These are phyloP conservation scores for Ophiostoma angusticollis DNA, from an alignment of 2,329 filamentous ascomycete species.

Conservation along the genomic window DNA sequence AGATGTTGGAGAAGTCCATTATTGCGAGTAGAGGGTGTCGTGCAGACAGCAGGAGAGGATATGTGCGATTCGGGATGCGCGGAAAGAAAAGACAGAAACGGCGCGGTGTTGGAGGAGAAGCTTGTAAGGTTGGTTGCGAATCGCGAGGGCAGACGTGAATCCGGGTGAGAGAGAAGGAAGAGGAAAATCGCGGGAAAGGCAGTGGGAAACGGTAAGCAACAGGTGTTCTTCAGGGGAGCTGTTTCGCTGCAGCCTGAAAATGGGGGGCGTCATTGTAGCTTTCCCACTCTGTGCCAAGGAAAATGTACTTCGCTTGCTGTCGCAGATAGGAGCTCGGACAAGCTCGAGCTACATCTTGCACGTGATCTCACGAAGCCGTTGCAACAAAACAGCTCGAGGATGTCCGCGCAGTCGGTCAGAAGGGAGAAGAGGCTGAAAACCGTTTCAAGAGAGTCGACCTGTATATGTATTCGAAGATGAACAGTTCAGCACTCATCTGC, in stretches of 20 bases:
- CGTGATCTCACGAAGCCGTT: too few relatives aligned
- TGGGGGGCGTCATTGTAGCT: conserved; percentile 4
- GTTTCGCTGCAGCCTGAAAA: too few relatives aligned
- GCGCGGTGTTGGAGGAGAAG: background rate
- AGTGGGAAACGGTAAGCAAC: background rate
- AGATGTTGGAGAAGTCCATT: conserved; percentile 89
- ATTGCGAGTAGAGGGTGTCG: conserved; percentile 16
- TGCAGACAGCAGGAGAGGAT: background rate
- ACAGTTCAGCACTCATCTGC: too few relatives aligned
- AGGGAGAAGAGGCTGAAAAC: too few relatives aligned
- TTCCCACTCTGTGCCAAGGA: conserved; percentile 4
- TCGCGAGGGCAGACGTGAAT: background rate
- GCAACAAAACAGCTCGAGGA: too few relatives aligned
- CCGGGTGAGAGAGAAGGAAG: background rate
- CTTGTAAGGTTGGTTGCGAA: background rate
- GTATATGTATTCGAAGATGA: too few relatives aligned
- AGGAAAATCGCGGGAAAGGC: background rate
- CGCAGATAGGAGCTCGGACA: background rate
- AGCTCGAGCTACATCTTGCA: too few relatives aligned
- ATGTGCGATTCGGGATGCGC: background rate
- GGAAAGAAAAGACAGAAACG: background rate
- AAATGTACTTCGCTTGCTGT: conserved; percentile 2
- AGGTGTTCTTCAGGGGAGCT: conserved; percentile 1
- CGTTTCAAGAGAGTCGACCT: too few relatives aligned
- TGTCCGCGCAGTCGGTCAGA: too few relatives aligned